Evolutionary conservation across 2,329 filamentous ascomycete species (phyloP).

Genomic region (Pseudofabraea citricarpa): DNA sequence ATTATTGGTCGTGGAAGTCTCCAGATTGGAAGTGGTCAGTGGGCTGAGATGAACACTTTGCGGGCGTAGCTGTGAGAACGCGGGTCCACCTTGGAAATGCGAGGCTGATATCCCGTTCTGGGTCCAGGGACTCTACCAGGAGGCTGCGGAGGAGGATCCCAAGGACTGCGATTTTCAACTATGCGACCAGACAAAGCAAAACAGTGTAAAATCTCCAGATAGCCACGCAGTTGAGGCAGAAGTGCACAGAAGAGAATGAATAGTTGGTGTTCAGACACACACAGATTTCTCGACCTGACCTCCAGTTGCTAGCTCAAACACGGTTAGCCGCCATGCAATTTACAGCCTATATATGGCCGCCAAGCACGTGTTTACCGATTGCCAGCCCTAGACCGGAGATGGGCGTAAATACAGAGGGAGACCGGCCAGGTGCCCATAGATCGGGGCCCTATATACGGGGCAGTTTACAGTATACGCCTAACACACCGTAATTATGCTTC

Average conservation of each 20-base stretch:
- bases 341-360: too few species aligned
- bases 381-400: too few species aligned
- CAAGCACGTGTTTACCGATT: too few species aligned
- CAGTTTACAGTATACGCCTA: too few species aligned
- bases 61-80: constrained; percentile 1
- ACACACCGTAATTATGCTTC: too few species aligned
- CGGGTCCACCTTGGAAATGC: neutral
- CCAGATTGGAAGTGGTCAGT: neutral
- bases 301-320: neutral
- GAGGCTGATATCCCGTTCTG: neutral
- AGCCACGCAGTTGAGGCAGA: neutral
- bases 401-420: too few species aligned
- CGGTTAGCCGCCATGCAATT: too few species aligned
- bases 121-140: neutral
- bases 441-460: too few species aligned
- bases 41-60: neutral
- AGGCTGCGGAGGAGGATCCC: neutral
- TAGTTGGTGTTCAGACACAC: neutral
- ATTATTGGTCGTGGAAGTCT: neutral
- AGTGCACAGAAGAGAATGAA: neutral
- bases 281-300: neutral
- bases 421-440: too few species aligned
- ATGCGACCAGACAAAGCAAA: neutral
- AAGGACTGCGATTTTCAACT: neutral
- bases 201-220: neutral